phyloP scores from a whole-genome alignment of 371 early-diverging fungal species.

The Mucor piriformis region DNA sequence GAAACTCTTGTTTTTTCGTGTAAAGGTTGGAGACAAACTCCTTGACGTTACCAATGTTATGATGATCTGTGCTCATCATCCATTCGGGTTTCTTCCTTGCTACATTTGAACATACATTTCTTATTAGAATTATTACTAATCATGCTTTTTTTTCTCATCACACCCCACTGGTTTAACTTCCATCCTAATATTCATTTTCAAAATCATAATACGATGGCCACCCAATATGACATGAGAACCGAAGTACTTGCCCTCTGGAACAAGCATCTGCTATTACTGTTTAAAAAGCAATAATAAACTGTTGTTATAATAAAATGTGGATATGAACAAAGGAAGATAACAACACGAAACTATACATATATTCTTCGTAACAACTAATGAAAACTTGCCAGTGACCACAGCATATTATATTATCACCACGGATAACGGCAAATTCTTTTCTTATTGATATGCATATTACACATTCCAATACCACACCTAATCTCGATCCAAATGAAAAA shows the following conservation, averaged over 20 bases:
- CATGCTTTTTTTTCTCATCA: slow-evolving; percentile 14
- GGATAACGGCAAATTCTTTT: slow-evolving; percentile 8
- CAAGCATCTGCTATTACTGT: slow-evolving; percentile 10
- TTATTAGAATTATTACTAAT: slow-evolving; percentile 18
- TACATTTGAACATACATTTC: slow-evolving; percentile 23
- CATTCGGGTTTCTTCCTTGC: slow-evolving; percentile 26
- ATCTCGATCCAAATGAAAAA: slow-evolving; percentile 9
- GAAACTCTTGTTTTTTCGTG: slow-evolving; percentile 21
- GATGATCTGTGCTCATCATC: slow-evolving; percentile 24
- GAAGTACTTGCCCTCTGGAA: slow-evolving; percentile 9
- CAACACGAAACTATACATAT: slow-evolving; percentile 6
- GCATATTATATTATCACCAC: slow-evolving; percentile 10
- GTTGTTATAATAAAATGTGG: slow-evolving; percentile 9
- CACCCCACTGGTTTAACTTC: slow-evolving; percentile 16
- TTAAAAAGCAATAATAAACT: slow-evolving; percentile 7
- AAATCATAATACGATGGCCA: slow-evolving; percentile 15
- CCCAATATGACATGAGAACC: slow-evolving; percentile 19
- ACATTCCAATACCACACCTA: slow-evolving; percentile 8
- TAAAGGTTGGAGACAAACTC: slow-evolving; percentile 25
- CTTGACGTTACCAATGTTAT: slow-evolving; percentile 25
- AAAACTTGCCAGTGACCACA: slow-evolving; percentile 9
- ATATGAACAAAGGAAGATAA: slow-evolving; percentile 2
- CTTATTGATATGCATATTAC: slow-evolving; percentile 8
- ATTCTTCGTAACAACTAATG: slow-evolving; percentile 7
- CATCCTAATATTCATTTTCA: slow-evolving; percentile 18